Base-by-base conservation (phyloP, 257 asterid genomes). In the Solanum pinnatisectum region DNA sequence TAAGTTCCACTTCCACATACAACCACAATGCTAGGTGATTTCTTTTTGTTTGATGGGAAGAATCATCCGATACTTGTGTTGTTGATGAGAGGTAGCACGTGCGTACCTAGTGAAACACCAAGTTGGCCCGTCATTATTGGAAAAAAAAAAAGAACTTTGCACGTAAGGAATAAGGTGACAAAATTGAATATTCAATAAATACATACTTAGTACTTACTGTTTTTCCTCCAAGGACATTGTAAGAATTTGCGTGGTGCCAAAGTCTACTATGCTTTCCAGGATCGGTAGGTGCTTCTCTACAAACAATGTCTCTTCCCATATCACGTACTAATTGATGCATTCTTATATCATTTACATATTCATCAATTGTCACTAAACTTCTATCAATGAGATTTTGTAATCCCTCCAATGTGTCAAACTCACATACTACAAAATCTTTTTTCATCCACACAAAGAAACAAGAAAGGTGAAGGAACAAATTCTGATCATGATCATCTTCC, bases 261-360 rank as follows among this genome's bases (percentile, higher is more conserved):
- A 87, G 30, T 5, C 88, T 59, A 37, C 78, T 87, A 52, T 78
- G 84, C 27, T 76, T 87, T 83, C 88, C 86, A 35, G 85, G 85
- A 23, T 77, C 46, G 14, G n/a, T 6, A 35, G 88, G 33, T 37
- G 78, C 81, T 52, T 87, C 86, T 56, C 46, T 52, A 23, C 85
- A 65, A 77, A 87, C 83, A 56, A 87, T 40, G 5, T 87, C 88
- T 87, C 88, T 87, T 87, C 88, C 88, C 88, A 76, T 87, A 83
- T 76, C 68, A 20, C 35, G 12, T 15, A 72, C 65, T 33, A 68
- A 86, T 27, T 71, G 23, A 35, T 72, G 87, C 74, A 83, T 83
- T 5, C 2, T 13, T 20, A 59, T 59, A 5, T 40, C 60, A 72
- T 73, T 56, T 8, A 70, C 74, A 39, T 30, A 23, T 23, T 33